These are phyloP conservation scores for Kurtzmaniella quercitrusa DNA, from an alignment of 1,139 yeast species.

Conservation along the genomic window DNA sequence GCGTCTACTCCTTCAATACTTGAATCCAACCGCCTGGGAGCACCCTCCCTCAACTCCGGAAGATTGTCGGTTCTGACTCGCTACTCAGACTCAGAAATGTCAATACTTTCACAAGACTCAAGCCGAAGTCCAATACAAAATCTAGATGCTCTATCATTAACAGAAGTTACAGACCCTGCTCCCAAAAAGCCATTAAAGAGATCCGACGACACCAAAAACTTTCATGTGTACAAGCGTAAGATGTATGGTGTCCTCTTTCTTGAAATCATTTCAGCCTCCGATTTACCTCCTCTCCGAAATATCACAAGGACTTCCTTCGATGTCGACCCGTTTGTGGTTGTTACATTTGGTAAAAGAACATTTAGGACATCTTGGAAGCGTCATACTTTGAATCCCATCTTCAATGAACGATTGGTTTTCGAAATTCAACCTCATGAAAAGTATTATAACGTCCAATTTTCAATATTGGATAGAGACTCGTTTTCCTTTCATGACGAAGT, in stretches of 20 bases:
- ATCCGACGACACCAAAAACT: not conserved
- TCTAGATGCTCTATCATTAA: slow-evolving; percentile 5
- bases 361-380: slow-evolving; percentile 83
- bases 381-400: slow-evolving; percentile 80
- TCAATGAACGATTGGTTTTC: slow-evolving; percentile 75
- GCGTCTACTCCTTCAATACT: slow-evolving; percentile 21
- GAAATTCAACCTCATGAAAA: slow-evolving; percentile 68
- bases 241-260: slow-evolving; percentile 72
- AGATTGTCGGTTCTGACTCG: not conserved
- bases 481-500: slow-evolving; percentile 81
- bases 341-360: slow-evolving; percentile 84
- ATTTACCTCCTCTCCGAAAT: slow-evolving; percentile 63
- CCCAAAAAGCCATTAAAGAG: slow-evolving; percentile 3
- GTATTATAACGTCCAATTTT: slow-evolving; percentile 61
- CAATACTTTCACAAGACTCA: not conserved
- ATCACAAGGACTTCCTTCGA: slow-evolving; percentile 73
- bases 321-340: slow-evolving; percentile 95
- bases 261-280: slow-evolving; percentile 70
- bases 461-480: slow-evolving; percentile 79
- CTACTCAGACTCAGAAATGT: not conserved
- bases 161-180: not conserved
- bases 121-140: slow-evolving; percentile 1
- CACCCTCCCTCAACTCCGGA: not conserved
- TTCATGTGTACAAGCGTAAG: slow-evolving; percentile 27
- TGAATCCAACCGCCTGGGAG: slow-evolving; percentile 18